phyloP scores from a whole-genome alignment of 2,329 filamentous ascomycete species.

The Xylariales sp. region DNA sequence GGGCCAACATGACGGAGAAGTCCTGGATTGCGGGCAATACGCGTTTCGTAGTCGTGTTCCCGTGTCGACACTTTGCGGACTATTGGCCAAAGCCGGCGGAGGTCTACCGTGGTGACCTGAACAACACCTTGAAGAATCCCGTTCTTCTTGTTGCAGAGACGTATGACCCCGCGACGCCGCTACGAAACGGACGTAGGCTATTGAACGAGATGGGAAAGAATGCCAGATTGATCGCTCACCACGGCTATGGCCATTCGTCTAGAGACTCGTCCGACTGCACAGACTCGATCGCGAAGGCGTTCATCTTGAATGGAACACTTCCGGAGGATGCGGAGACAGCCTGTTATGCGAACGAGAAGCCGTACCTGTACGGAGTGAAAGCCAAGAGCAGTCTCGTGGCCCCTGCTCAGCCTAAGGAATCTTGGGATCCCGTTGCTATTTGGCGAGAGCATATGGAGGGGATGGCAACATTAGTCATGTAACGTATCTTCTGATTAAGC shows the following conservation, averaged over 20 bases:
- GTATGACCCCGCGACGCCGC: conserved; percentile 45
- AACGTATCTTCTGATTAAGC: no score
- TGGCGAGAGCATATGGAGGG: not conserved
- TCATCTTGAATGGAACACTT: conserved; percentile 35
- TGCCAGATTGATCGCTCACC: conserved; percentile 42
- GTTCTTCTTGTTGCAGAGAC: conserved; percentile 44
- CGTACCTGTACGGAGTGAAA: conserved; percentile 36
- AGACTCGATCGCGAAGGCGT: conserved; percentile 33
- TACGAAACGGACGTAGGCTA: conserved; percentile 42
- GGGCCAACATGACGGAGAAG: conserved; percentile 40
- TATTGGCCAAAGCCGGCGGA: conserved; percentile 43
- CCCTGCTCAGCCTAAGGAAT: not conserved
- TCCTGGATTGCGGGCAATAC: conserved; percentile 44
- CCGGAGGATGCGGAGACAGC: conserved; percentile 37
- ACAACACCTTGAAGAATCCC: conserved; percentile 37
- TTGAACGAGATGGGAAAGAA: conserved; percentile 42
- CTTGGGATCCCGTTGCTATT: not conserved
- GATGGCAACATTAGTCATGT: no score
- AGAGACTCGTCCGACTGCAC: conserved; percentile 42
- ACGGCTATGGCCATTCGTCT: conserved; percentile 45
- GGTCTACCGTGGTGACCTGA: conserved; percentile 41
- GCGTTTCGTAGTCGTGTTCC: conserved; percentile 39
- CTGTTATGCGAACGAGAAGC: conserved; percentile 44
- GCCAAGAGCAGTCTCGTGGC: not conserved
- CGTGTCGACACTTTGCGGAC: conserved; percentile 39